These are phyloP conservation scores for Ganoderma leucocontextum DNA, from an alignment of 1,284 basidiomycete species.

Conservation along the genomic window DNA sequence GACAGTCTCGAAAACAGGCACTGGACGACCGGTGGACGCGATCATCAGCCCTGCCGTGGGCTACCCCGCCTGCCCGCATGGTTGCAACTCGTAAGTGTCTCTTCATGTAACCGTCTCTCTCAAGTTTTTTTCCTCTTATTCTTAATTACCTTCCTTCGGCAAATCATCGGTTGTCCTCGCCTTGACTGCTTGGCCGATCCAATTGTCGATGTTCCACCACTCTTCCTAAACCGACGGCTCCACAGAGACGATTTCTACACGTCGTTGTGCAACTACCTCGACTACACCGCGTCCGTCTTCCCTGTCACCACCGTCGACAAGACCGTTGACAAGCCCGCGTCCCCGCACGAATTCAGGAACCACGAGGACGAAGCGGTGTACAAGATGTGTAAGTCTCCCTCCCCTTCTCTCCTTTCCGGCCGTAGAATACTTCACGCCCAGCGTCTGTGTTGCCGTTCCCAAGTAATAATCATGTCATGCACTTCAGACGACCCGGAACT, in stretches of 20 bases:
- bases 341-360: conserved; percentile 46
- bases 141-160: neutral
- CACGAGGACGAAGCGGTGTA: conserved; percentile 53
- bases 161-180: neutral
- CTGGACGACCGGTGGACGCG: conserved; percentile 57
- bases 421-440: neutral
- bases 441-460: neutral
- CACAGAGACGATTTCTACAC: conserved; percentile 38
- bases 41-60: conserved; percentile 49
- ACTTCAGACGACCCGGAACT: conserved; percentile 53
- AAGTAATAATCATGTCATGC: neutral
- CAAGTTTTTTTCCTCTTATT: neutral
- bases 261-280: conserved; percentile 45
- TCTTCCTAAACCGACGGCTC: neutral
- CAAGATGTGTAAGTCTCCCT: conserved; percentile 51
- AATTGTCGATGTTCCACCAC: neutral
- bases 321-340: conserved; percentile 39
- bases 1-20: conserved; percentile 49
- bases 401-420: neutral
- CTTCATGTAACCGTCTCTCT: neutral
- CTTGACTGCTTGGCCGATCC: neutral
- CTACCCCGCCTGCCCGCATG: conserved; percentile 48
- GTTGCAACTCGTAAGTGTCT: conserved; percentile 42
- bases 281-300: conserved; percentile 55
- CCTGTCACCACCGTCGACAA: conserved; percentile 53